Evolutionary conservation across 768 basidiomycete genomes (phyloP), one percentile per base, ranked within the genome.

Genomic region (Boletus tomentosulus): DNA sequence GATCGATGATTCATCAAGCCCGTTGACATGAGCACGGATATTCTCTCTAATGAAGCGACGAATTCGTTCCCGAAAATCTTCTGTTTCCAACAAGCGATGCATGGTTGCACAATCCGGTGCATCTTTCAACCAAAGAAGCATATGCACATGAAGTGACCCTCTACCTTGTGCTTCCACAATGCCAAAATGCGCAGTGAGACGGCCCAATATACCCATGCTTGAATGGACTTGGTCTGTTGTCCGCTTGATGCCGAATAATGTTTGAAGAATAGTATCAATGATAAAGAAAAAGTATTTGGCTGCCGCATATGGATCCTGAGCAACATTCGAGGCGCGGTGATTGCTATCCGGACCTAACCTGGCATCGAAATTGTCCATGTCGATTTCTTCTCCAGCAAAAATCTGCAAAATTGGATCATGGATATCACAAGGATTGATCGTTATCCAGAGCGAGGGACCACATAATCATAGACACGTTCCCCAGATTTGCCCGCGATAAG

Each of bases 231-330:
- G 45, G n/a, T 30, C 45, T n/a, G 5, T 30, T 31, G 28, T 46
- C 5, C 6, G 2, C 19, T 46, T n/a, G 15, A 51, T 51, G 6
- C 50, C 43, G 44, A 51, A 45, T 13, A 51, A 24, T 9, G 28
- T 41, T 7, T 39, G 11, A 13, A 53, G 22, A 5, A 53, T n/a
- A 2, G 25, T n/a, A 2, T 47, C 4, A 13, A 53, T 48, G 1
- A 30, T 25, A 6, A 53, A 42, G 10, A 42, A 39, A 11, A 53
- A 47, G 8, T 33, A 53, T 27, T 53, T 53, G 10, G 52, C 39
- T 6, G 52, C 52, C 12, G 38, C 52, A 53, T 53, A 53, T 27
- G 46, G 52, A 42, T 53, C 52, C 2, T 9, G 28, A 1, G 52
- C 52, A 25, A 53, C 22, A 16, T 30, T 19, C 0, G 11, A 2